Conservation (phyloP, 2,329 filamentous ascomycete genomes). For the Elsinoe perseae region DNA sequence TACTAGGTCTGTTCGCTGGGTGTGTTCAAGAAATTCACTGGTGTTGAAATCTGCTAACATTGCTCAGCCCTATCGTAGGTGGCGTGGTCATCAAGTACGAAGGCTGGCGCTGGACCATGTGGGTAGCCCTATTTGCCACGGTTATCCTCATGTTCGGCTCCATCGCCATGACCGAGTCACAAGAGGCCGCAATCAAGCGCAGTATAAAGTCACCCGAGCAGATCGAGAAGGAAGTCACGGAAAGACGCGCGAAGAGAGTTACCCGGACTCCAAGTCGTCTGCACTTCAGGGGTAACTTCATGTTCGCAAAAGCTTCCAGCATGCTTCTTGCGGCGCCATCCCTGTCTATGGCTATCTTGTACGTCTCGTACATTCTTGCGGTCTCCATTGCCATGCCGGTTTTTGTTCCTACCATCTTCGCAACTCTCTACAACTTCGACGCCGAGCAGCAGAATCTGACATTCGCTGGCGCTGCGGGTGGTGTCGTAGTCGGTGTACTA, state of each 20-base stretch:
- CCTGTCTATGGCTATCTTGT: constrained; percentile 20
- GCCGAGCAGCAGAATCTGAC: constrained; percentile 28
- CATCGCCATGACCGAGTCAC: constrained; percentile 45
- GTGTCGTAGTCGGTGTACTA: constrained; percentile 25
- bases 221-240: constrained; percentile 17
- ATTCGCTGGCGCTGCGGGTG: constrained; percentile 30
- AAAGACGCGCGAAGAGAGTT: constrained; percentile 2
- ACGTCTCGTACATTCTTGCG: constrained; percentile 20
- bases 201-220: constrained; percentile 24
- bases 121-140: constrained; percentile 33
- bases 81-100: constrained; percentile 33
- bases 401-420: constrained; percentile 20
- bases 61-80: constrained; percentile 30
- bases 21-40: neutral
- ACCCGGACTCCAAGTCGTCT: constrained; percentile 17
- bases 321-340: constrained; percentile 27
- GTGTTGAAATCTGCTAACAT: constrained; percentile 13
- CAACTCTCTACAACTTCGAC: constrained; percentile 27
- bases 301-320: constrained; percentile 22
- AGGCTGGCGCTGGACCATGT: constrained; percentile 35
- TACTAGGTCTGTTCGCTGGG: constrained; percentile 13
- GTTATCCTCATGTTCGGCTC: constrained; percentile 29
- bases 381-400: constrained; percentile 22
- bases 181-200: constrained; percentile 36
- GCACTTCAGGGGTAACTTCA: constrained; percentile 22